Conservation (phyloP, 768 basidiomycete genomes). For the Tulasnella sp. region DNA sequence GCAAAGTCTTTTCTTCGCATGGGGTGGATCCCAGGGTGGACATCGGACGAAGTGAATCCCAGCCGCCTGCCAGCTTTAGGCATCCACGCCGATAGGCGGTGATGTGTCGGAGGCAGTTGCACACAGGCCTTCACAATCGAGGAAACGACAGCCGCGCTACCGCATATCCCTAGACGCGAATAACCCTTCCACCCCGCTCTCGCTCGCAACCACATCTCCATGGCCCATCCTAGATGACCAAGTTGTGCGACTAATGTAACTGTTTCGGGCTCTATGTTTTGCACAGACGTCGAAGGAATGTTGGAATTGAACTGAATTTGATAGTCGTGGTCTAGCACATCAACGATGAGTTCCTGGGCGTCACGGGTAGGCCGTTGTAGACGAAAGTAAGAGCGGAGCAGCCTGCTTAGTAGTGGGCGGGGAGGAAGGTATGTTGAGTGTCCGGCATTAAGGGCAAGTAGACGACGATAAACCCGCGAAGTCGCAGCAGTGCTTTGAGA, state of each 20-base stretch:
- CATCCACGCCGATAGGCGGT: too few relatives aligned
- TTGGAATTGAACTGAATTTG: not conserved
- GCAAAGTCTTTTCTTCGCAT: too few relatives aligned
- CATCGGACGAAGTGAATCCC: too few relatives aligned
- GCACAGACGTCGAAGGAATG: too few relatives aligned
- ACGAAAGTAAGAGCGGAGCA: too few relatives aligned
- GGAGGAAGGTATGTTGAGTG: not conserved
- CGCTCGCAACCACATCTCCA: constrained; percentile 4
- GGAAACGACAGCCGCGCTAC: too few relatives aligned
- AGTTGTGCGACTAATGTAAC: not conserved
- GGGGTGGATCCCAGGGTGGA: too few relatives aligned
- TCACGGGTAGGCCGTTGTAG: not conserved
- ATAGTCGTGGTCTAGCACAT: not conserved
- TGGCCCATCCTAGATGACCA: not conserved
- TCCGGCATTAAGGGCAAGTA: not conserved
- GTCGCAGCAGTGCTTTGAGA: not conserved
- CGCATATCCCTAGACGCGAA: too few relatives aligned
- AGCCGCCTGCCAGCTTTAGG: too few relatives aligned
- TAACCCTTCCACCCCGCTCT: not conserved
- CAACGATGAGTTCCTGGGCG: not conserved
- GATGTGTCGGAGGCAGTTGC: too few relatives aligned
- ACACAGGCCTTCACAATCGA: too few relatives aligned
- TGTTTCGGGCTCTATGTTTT: constrained; percentile 1
- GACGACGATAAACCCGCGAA: not conserved
- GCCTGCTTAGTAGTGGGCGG: not conserved